Evolutionary conservation across 371 early-diverging fungal genomes (phyloP).

Genomic region (Fennellomyces sp.): DNA sequence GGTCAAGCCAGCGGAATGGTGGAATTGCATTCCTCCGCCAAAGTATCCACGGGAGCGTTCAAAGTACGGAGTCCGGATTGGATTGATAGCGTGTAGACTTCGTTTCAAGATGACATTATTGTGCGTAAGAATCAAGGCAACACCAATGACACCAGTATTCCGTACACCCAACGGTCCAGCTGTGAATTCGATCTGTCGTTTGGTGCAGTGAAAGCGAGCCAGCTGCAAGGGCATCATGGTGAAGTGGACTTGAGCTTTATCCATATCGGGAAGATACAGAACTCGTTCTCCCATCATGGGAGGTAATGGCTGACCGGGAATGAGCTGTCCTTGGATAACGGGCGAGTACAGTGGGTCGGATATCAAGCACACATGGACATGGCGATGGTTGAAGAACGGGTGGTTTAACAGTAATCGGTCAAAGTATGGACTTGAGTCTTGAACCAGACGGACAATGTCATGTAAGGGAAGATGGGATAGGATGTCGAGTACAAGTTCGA

Average conservation of each 20-base stretch:
- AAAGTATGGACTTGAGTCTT: slow-evolving; percentile 5
- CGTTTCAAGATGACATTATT: slow-evolving; percentile 10
- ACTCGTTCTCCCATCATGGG: neutral
- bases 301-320: slow-evolving; percentile 1
- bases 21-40: slow-evolving; percentile 7
- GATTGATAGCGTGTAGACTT: slow-evolving; percentile 14
- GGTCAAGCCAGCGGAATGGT: neutral
- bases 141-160: slow-evolving; percentile 9
- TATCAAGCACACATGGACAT: slow-evolving; percentile 3
- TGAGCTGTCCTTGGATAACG: slow-evolving; percentile 4
- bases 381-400: slow-evolving; percentile 10
- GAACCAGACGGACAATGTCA: slow-evolving; percentile 7
- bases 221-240: slow-evolving; percentile 6
- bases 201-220: neutral
- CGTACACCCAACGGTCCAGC: too few species aligned
- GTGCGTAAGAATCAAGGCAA: slow-evolving; percentile 9
- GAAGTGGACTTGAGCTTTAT: too few species aligned
- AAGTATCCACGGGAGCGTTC: slow-evolving; percentile 6
- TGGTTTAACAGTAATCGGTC: slow-evolving; percentile 9
- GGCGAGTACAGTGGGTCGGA: slow-evolving; percentile 8
- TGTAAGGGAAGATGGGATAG: slow-evolving; percentile 5
- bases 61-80: slow-evolving; percentile 1
- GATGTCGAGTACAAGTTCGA: slow-evolving; percentile 8
- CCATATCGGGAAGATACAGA: too few species aligned
- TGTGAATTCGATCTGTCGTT: slow-evolving; percentile 3